A percentile compares a stretch with the other conserved stretches of the same genome.
These are phyloP conservation scores for Nakataea oryzae DNA, from an alignment of 2,329 filamentous ascomycete species.

Conservation along the genomic window DNA sequence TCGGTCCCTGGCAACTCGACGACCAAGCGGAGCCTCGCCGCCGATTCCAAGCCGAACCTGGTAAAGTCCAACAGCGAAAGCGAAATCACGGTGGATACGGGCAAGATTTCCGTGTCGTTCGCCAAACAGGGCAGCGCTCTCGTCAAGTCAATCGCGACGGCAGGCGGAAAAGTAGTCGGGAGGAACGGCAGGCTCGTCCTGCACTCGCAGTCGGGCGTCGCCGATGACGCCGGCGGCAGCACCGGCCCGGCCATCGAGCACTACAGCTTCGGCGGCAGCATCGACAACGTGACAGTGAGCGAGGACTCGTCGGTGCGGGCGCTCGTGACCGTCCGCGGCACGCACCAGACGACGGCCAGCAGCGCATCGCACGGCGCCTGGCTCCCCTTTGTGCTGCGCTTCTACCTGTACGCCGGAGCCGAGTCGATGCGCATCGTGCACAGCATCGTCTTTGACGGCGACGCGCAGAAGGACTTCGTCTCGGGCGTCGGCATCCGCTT, in stretches of 20 bases:
- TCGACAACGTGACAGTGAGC: conserved; percentile 39
- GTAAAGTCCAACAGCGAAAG: conserved; percentile 15
- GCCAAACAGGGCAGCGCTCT: conserved; percentile 29
- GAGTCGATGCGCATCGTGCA: conserved; percentile 44
- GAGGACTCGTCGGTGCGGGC: conserved; percentile 17
- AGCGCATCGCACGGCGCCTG: conserved; percentile 28
- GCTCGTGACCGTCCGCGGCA: conserved; percentile 1
- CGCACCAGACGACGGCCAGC: conserved; percentile 22
- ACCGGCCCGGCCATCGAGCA: conserved; percentile 20
- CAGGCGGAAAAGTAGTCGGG: conserved; percentile 29
- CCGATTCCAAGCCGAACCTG: conserved; percentile 32
- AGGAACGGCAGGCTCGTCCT: conserved; percentile 39
- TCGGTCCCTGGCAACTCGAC: neutral
- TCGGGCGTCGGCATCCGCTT: conserved; percentile 44
- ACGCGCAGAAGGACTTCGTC: conserved; percentile 38
- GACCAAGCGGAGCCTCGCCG: conserved; percentile 17
- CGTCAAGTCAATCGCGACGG: conserved; percentile 26
- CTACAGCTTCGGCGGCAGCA: conserved; percentile 35
- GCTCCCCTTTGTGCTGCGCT: conserved; percentile 43
- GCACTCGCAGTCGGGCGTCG: conserved; percentile 36
- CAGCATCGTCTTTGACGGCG: conserved; percentile 43
- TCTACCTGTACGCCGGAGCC: conserved; percentile 48
- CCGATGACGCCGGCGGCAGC: conserved; percentile 25
- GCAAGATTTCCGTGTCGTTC: conserved; percentile 29
- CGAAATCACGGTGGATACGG: conserved; percentile 32